Evolutionary conservation across 345 rosid species (phyloP), one percentile per base, ranked within the genome.

Genomic region (Fremontodendron californicum): DNA sequence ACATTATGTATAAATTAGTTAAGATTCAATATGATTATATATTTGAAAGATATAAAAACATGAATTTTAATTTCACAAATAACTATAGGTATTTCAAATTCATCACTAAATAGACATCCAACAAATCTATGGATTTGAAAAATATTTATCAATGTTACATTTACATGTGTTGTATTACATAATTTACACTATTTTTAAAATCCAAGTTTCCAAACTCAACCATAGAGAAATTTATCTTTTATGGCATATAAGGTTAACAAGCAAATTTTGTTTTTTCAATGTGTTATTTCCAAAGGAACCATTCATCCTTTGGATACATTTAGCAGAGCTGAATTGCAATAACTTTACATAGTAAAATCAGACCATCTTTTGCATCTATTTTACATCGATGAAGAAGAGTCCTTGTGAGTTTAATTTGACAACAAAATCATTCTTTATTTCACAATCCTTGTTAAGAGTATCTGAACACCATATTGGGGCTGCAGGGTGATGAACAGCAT

Each of bases 391-490:
- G 15, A 16, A 70, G 55, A 29, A 31, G 74, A 48, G 58, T 13
- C 0, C 8, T 29, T 31, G 2, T 16, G 57, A 70, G 58, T 29
- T 8, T 18, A n/a, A n/a, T n/a, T 9, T 39, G 33, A 60, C n/a
- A 12, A 29, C 15, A 37, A 55, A 35, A 61, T 29, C 78, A 63
- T 46, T 73, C 45, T 18, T 11, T 63, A 81, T 67, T 52, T 29
- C 10, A n/a, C 35, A 33, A 80, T 83, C 86, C 80, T 92, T 60
- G 68, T 82, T 46, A 93, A 81, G 64, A 94, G 82, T 29, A 92
- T 79, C 33, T 86, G 96, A 13, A 92, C 88, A 75, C 97, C 98
- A 35, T 87, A 33, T 76, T 90, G 94, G 31, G 97, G 97, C 78
- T 86, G 89, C 85, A 83, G 52, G 61, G 81, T 87, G 57, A 90